Conservation (phyloP, 2,329 filamentous ascomycete species). For the Hirsutella rhossiliensis region DNA sequence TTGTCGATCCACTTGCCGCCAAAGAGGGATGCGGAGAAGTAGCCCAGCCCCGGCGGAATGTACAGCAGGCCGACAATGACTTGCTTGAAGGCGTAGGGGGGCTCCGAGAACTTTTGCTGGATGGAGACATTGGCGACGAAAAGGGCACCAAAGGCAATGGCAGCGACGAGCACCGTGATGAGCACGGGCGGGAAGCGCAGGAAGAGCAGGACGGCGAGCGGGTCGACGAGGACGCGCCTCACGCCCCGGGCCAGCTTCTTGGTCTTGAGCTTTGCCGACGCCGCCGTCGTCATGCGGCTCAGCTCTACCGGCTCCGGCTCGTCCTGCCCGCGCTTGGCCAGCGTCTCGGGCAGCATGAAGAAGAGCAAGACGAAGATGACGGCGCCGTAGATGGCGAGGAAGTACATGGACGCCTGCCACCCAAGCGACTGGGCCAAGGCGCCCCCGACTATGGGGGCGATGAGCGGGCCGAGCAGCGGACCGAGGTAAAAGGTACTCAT, state of each 20-base stretch:
- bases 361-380: conserved; percentile 42
- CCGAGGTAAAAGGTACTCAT: conserved; percentile 79
- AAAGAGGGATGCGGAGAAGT: conserved; percentile 53
- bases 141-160: conserved; percentile 62
- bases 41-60: conserved; percentile 63
- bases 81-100: conserved; percentile 57
- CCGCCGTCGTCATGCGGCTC: conserved; percentile 44
- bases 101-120: conserved; percentile 52
- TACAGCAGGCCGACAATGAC: conserved; percentile 66
- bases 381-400: conserved; percentile 58
- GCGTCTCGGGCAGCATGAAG: conserved; percentile 54
- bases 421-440: conserved; percentile 54
- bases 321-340: conserved; percentile 24
- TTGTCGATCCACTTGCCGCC: conserved; percentile 68
- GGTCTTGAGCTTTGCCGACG: conserved; percentile 46
- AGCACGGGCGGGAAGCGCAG: conserved; percentile 64
- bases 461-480: conserved; percentile 59
- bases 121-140: conserved; percentile 71
- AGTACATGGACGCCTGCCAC: conserved; percentile 73
- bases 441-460: conserved; percentile 69
- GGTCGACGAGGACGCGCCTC: conserved; percentile 57
- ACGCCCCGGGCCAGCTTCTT: conserved; percentile 38
- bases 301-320: conserved; percentile 5
- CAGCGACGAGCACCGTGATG: conserved; percentile 61
- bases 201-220: conserved; percentile 57